Conservation (phyloP, 495 filamentous ascomycete genomes). For the Neurospora terricola region DNA sequence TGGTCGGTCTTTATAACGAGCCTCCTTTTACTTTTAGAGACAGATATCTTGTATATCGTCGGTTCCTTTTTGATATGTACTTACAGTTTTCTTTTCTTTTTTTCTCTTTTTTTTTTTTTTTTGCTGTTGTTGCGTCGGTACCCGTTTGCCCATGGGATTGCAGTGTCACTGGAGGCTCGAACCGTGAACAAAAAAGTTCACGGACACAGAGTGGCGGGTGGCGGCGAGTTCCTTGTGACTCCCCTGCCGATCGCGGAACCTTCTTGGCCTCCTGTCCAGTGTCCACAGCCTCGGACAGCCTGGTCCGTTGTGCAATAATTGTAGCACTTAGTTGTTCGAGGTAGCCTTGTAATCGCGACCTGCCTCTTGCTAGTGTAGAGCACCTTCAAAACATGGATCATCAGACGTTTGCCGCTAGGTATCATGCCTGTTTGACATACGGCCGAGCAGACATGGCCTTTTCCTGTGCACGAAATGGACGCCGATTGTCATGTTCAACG, state of each 20-base stretch:
- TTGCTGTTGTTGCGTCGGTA: not conserved
- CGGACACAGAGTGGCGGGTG: not conserved
- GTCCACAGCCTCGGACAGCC: not conserved
- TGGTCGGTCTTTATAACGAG: not conserved
- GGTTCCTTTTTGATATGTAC: not conserved
- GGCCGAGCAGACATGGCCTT: not conserved
- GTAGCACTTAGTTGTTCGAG: not conserved
- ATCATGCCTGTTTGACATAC: not conserved
- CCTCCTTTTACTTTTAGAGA: not conserved
- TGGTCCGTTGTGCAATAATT: not conserved
- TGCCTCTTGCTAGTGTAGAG: not conserved
- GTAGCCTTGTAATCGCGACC: not conserved
- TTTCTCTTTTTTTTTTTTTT: not conserved
- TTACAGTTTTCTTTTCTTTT: not conserved
- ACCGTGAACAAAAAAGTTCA: not conserved
- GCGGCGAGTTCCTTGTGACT: not conserved
- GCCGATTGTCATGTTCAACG: not conserved
- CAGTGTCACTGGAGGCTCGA: not conserved
- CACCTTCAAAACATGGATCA: not conserved
- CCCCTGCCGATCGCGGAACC: not conserved
- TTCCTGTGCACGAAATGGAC: not conserved
- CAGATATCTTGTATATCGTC: not conserved
- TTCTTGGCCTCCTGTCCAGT: not conserved
- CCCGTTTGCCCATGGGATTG: not conserved
- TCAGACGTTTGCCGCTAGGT: not conserved